Evolutionary conservation across 2,329 filamentous ascomycete genomes (phyloP).

Genomic region (Tolypocladium album): DNA sequence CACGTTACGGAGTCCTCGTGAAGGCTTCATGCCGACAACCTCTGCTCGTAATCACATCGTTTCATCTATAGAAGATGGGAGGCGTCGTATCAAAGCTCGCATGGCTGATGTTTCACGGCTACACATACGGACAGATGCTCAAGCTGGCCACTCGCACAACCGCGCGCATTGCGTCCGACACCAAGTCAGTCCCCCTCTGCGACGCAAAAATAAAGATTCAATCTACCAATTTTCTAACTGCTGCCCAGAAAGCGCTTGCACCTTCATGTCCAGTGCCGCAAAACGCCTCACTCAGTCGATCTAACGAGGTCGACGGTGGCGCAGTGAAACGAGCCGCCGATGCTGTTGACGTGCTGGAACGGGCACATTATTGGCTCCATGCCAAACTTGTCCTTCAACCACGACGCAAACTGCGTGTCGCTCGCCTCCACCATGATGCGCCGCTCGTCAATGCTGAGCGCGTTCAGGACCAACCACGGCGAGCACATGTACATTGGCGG

Average conservation of each 20-base stretch:
- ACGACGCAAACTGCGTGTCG: conserved; percentile 1
- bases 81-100: neutral
- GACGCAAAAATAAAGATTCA: too few species aligned
- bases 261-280: neutral
- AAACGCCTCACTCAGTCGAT: neutral
- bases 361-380: conserved; percentile 3
- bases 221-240: neutral
- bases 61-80: neutral
- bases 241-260: neutral
- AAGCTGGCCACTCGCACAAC: neutral
- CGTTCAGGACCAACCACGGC: conserved; percentile 2
- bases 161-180: neutral
- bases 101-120: neutral
- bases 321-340: conserved; percentile 3
- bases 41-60: neutral
- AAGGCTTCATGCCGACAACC: too few species aligned
- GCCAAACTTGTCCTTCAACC: neutral
- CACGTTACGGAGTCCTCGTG: too few species aligned
- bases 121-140: neutral
- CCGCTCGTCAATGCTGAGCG: conserved; percentile 1
- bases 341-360: conserved; percentile 3
- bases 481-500: conserved; percentile 4
- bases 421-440: conserved; percentile 1
- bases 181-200: neutral
- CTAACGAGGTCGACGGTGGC: conserved; percentile 3